Conservation (phyloP, 257 asterid genomes). For the Solanum neorickii region DNA sequence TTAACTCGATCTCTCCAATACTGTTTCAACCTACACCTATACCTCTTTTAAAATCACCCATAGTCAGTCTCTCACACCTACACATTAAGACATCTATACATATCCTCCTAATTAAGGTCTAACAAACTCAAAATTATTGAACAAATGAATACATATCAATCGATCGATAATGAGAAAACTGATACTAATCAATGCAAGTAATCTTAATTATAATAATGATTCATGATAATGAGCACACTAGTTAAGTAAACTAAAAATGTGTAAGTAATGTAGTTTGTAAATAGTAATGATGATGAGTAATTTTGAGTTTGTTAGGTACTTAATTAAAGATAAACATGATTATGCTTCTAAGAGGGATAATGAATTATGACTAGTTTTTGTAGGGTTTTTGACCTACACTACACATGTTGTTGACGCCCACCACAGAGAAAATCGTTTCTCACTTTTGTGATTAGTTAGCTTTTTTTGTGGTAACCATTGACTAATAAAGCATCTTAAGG, state of each 20-base stretch:
- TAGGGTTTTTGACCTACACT: conserved; percentile 55
- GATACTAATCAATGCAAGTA: background rate
- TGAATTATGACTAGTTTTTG: conserved; percentile 20
- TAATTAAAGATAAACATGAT: conserved; percentile 22
- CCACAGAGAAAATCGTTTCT: background rate
- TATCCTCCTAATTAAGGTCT: background rate
- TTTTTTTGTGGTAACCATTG: conserved; percentile 41
- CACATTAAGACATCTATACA: background rate
- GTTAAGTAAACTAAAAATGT: background rate
- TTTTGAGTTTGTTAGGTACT: conserved; percentile 12
- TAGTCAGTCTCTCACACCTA: background rate
- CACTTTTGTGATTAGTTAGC: background rate
- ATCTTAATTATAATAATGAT: background rate
- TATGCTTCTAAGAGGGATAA: conserved; percentile 19
- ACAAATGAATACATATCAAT: background rate
- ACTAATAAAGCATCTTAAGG: conserved; percentile 34
- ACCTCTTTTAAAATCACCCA: background rate
- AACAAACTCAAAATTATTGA: background rate
- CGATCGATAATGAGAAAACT: background rate
- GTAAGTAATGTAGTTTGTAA: conserved; percentile 2
- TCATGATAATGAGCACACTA: background rate
- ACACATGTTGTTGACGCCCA: conserved; percentile 25
- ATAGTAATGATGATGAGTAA: background rate
- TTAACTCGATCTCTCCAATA: background rate
- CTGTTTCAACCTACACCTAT: background rate